Conservation (phyloP, 2,329 filamentous ascomycete species). For the Aspergillus thermomutatus region DNA sequence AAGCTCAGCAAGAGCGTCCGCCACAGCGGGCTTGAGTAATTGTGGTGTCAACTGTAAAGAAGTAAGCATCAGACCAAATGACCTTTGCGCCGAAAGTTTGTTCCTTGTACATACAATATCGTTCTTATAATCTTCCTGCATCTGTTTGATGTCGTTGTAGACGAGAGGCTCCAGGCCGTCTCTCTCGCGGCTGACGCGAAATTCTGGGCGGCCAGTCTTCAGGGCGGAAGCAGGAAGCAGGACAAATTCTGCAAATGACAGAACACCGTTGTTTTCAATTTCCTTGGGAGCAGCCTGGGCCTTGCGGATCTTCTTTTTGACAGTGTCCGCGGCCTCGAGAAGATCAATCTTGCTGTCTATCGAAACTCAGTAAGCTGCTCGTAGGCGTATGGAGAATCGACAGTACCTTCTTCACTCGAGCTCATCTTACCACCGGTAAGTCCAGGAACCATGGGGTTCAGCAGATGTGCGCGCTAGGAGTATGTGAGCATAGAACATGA, state of each 20-base stretch:
- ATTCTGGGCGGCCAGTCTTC: slow-evolving; percentile 53
- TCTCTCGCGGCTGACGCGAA: slow-evolving; percentile 62
- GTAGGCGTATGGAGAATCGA: neutral
- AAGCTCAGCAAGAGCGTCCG: slow-evolving; percentile 68
- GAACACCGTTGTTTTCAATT: slow-evolving; percentile 79
- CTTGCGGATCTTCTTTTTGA: slow-evolving; percentile 82
- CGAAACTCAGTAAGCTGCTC: neutral
- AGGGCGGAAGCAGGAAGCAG: slow-evolving; percentile 64
- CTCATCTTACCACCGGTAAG: slow-evolving; percentile 83
- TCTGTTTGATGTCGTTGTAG: slow-evolving; percentile 70
- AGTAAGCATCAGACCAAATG: slow-evolving; percentile 6
- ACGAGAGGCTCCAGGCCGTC: slow-evolving; percentile 68
- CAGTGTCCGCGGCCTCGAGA: slow-evolving; percentile 71
- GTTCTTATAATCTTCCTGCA: slow-evolving; percentile 75
- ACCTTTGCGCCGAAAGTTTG: neutral
- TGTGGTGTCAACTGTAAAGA: slow-evolving; percentile 71
- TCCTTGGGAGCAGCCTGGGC: slow-evolving; percentile 73
- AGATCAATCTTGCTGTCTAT: slow-evolving; percentile 69
- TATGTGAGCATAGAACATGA: neutral
- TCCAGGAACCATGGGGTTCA: slow-evolving; percentile 89
- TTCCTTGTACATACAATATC: slow-evolving; percentile 62
- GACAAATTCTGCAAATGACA: slow-evolving; percentile 84
- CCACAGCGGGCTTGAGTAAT: slow-evolving; percentile 78
- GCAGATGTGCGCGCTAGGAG: slow-evolving; percentile 61
- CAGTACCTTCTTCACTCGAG: slow-evolving; percentile 55